These are phyloP conservation scores for Chaetomium globosum DNA, from an alignment of 2,329 filamentous ascomycete genomes.

Conservation along the genomic window DNA sequence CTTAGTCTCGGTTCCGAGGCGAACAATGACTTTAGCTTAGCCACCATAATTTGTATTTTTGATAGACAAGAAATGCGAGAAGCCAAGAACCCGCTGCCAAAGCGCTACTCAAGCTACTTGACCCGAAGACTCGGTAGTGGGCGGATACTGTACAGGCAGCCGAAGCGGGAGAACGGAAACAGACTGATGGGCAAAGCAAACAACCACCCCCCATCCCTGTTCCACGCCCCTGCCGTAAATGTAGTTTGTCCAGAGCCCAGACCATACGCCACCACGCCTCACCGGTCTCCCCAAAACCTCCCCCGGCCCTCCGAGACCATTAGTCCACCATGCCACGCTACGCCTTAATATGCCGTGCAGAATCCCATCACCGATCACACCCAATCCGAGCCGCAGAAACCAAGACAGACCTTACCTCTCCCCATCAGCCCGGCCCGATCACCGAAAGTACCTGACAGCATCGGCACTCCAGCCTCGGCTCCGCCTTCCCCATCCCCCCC, in stretches of 20 bases:
- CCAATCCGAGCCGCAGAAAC: constrained; percentile 5
- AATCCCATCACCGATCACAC: background rate
- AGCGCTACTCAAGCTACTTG: background rate
- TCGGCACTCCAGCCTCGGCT: background rate
- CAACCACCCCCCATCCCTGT: background rate
- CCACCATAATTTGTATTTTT: background rate
- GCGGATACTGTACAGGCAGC: constrained; percentile 19
- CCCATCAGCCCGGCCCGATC: background rate
- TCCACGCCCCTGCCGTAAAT: background rate
- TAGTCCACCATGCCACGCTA: constrained; percentile 9
- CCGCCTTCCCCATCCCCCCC: background rate
- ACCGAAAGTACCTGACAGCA: constrained; percentile 1
- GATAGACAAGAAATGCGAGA: background rate
- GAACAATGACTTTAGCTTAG: background rate
- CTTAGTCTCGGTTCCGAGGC: background rate
- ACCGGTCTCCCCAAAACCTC: background rate
- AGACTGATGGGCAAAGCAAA: constrained; percentile 13
- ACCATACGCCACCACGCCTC: constrained; percentile 2
- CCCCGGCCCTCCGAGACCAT: background rate
- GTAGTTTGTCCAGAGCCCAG: background rate
- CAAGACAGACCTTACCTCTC: constrained; percentile 5
- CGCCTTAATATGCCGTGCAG: constrained; percentile 11
- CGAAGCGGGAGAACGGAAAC: constrained; percentile 6
- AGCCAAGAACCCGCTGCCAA: background rate
- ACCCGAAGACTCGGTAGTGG: background rate